phyloP scores from a whole-genome alignment of 2,329 filamentous ascomycete species.

The Fusarium brachygibbosum region DNA sequence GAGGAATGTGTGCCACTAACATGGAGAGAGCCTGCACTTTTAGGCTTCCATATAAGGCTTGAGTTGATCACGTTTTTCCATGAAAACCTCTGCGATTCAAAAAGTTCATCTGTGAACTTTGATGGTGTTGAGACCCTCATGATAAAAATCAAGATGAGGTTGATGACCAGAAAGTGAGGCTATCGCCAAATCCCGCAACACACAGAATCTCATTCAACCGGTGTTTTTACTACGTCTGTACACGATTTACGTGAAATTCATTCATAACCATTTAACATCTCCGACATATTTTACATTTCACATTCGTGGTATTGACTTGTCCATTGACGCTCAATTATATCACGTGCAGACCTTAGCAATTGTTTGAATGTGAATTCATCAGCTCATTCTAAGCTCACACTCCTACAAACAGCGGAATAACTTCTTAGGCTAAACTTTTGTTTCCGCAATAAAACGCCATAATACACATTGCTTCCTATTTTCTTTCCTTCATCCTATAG shows the following conservation, averaged over 20 bases:
- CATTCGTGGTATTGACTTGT: background rate
- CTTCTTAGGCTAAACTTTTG: background rate
- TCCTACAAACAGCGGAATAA: background rate
- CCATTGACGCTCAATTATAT: background rate
- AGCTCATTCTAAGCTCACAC: conserved; percentile 1
- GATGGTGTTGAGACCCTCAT: background rate
- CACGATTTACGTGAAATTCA: too few species aligned
- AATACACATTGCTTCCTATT: conserved; percentile 12
- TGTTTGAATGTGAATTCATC: background rate
- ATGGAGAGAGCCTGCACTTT: background rate
- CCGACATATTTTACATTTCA: too few species aligned
- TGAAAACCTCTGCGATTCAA: too few species aligned
- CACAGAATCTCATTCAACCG: background rate
- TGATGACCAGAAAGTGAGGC: background rate
- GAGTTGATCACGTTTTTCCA: too few species aligned
- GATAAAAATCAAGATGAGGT: background rate
- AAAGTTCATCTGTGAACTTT: too few species aligned
- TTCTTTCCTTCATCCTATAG: conserved; percentile 6
- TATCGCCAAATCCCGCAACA: background rate
- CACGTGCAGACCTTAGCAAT: background rate
- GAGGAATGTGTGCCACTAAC: background rate
- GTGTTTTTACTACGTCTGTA: too few species aligned
- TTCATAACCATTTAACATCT: too few species aligned
- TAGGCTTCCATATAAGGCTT: background rate
- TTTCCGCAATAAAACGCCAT: conserved; percentile 32